Conservation (phyloP, 2,329 filamentous ascomycete genomes). For the Alternaria sp. region DNA sequence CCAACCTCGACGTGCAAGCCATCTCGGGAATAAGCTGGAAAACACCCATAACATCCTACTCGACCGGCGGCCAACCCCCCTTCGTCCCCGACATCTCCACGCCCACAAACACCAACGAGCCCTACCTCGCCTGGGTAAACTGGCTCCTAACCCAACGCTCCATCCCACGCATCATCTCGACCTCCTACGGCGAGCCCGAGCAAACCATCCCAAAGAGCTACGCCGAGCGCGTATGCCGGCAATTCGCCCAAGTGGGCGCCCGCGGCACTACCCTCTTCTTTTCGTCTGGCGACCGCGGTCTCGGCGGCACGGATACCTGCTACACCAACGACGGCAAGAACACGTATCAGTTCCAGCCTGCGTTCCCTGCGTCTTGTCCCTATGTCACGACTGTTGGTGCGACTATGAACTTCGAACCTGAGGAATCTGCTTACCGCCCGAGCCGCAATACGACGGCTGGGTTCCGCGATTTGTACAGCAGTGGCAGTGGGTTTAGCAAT, state of each 20-base stretch:
- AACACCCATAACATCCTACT: conserved; percentile 64
- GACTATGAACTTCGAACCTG: conserved; percentile 61
- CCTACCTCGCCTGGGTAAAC: conserved; percentile 69
- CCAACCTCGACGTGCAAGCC: conserved; percentile 70
- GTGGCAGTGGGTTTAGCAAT: conserved; percentile 58
- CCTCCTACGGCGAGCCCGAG: conserved; percentile 72
- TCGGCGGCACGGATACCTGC: conserved; percentile 61
- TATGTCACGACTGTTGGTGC: conserved; percentile 73
- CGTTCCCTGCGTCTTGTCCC: conserved; percentile 71
- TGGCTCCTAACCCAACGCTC: conserved; percentile 63
- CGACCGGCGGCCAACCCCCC: conserved; percentile 64
- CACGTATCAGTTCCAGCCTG: conserved; percentile 63
- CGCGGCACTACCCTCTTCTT: conserved; percentile 71
- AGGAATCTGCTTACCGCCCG: conserved; percentile 55
- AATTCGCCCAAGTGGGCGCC: conserved; percentile 70
- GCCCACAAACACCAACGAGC: conserved; percentile 67
- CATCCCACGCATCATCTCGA: conserved; percentile 68
- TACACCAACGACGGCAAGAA: conserved; percentile 65
- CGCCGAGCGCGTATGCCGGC: conserved; percentile 66
- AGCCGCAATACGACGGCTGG: conserved; percentile 37
- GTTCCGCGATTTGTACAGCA: conserved; percentile 60
- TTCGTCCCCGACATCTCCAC: conserved; percentile 58
- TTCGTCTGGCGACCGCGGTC: conserved; percentile 67
- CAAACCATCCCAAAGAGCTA: conserved; percentile 68
- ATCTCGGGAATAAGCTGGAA: conserved; percentile 63